Base-by-base conservation (phyloP, 2,329 filamentous ascomycete genomes). In the Chaetomiaceae sp. region DNA sequence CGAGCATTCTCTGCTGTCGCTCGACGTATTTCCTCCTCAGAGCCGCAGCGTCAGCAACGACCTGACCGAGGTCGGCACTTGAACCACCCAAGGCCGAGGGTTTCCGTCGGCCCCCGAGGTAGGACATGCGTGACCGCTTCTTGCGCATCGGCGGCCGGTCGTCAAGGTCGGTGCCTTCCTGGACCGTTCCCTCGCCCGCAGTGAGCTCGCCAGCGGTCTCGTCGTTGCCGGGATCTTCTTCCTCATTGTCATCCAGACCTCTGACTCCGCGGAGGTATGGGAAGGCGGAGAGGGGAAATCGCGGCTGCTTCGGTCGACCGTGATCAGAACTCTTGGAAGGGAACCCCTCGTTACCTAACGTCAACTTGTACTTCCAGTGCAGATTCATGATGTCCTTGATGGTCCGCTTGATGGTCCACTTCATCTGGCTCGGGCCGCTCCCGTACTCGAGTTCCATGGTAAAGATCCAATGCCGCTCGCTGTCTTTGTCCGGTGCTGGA, bases 361-460 rank as follows among this genome's bases (percentile, higher is more conserved):
- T 86, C 48, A 95, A 76, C 66, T 93, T 95, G 77, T 97, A 99
- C 61, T 95, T 91, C 63, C 90, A 76, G 69, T 99, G 93, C 31
- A 99, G 74, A 61, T 96, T 95, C 60, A 89, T 82, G 60, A 99
- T 96, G 65, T 99, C 93, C 60, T 83, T 79, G 34, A 97, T 79
- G 9, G 89, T 91, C 48, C 93, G 81, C 62, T 89, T 84, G 52
- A 99, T 88, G 16, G 88, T 85, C 93, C 93, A 99, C 64, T 88
- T 89, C 95, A 99, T 97, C 51, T 93, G 81, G 48, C 92, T 96
- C 50, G 93, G 82, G 0, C 93, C 95, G 65, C 88, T 97, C 13
- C 93, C 93, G 66, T 99, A 99, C 66, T 99, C 93, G 14, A 99
- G 75, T 60, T 96, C 89, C 50, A 99, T 91, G 39, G 85, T 86